phyloP scores from a whole-genome alignment of 2,329 filamentous ascomycete genomes.

The Pseudogymnoascus verrucosus region DNA sequence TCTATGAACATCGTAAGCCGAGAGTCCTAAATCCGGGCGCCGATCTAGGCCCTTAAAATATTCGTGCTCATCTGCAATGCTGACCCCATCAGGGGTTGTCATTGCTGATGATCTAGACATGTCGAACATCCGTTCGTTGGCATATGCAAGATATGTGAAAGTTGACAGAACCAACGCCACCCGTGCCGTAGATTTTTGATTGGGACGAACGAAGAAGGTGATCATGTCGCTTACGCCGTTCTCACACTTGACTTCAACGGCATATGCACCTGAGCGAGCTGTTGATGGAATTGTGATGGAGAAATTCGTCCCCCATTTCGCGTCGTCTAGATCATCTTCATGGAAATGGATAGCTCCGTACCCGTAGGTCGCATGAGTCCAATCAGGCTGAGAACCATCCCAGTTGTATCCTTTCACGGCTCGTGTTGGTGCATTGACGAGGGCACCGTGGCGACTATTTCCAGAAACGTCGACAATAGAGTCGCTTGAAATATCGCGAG shows the following conservation, averaged over 20 bases:
- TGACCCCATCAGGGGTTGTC: conserved; percentile 20
- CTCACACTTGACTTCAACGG: conserved; percentile 23
- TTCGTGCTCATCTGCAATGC: conserved; percentile 14
- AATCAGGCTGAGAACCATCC: conserved; percentile 27
- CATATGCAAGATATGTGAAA: conserved; percentile 33
- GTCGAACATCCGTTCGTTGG: conserved; percentile 32
- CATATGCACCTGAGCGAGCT: conserved; percentile 25
- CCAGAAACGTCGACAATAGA: conserved; percentile 24
- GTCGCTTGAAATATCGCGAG: conserved; percentile 20
- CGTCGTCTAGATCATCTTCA: conserved; percentile 33
- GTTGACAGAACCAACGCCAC: conserved; percentile 30
- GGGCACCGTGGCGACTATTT: conserved; percentile 19
- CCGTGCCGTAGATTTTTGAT: conserved; percentile 11
- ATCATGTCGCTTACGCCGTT: conserved; percentile 22
- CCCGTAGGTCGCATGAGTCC: conserved; percentile 28
- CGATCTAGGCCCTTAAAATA: conserved; percentile 22
- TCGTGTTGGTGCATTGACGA: conserved; percentile 29
- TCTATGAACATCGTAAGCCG: conserved; percentile 31
- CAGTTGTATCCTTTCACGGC: conserved; percentile 29
- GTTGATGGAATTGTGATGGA: conserved; percentile 19
- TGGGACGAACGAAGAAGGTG: conserved; percentile 29
- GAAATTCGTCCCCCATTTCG: conserved; percentile 29
- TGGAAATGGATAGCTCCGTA: conserved; percentile 34
- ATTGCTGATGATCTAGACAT: conserved; percentile 21
- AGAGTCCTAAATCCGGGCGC: conserved; percentile 31